Base-by-base conservation (phyloP, 345 rosid species). In the Salix caprea region DNA sequence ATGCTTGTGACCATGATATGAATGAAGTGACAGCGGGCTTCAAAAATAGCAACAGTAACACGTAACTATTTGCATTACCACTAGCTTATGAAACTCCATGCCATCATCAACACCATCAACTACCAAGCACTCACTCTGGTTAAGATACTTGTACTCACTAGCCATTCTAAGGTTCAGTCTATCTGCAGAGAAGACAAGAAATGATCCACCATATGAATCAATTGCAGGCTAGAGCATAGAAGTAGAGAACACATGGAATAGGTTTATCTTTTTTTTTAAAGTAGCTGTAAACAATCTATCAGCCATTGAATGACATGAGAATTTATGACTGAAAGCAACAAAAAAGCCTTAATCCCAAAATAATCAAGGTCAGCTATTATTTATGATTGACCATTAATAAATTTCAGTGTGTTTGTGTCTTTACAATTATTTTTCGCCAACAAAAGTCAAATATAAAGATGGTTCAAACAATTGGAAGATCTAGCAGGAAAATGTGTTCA, bases 21-120 rank as follows among this genome's bases (percentile, higher is more conserved):
- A 64, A 70, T 26, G 26, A 34, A 34, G 6, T 30, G 54, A 75
- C 61, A 72, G 71, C 61, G 7, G 48, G 72, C 48, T 71, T 77
- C 68, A 42, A 69, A 64, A 46, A 73, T 24, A 65, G 69, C 16
- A 15, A 75, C 12, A 52, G 62, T 67, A 32, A 37, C 23, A 66
- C 64, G 44, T n/a, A 76, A 58, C 50, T 23, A 34, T 78, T 62
- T 39, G 69, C 74, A 76, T 84, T 90, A 96, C 99, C 97, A 81
- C 75, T 65, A 96, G 90, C 81, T 84, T 85, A 67, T 81, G 86
- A 84, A 93, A 96, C 60, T 83, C 87, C 82, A 77, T 75, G 77
- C 91, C 87, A 83, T 96, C 99, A 84, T 93, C 89, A 70, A 93
- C 89, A 62, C 93, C 90, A 65, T 88, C 83, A 79, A 93, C 84